These are phyloP conservation scores for Leptoxyphium fumago DNA, from an alignment of 2,329 filamentous ascomycete genomes.

Conservation along the genomic window DNA sequence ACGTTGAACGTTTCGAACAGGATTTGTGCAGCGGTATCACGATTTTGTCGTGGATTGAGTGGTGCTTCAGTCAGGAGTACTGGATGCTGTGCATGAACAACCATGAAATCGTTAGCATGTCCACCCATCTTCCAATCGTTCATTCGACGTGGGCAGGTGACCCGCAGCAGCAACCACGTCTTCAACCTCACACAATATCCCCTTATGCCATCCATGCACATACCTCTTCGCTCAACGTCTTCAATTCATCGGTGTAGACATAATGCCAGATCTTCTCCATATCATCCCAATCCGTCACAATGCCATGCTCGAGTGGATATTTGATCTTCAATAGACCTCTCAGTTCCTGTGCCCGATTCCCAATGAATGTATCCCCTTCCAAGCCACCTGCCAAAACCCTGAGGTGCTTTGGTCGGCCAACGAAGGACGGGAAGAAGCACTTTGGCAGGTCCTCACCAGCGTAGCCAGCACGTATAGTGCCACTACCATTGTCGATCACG, in stretches of 20 bases:
- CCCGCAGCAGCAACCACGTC: not conserved
- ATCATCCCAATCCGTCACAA: conserved; percentile 98
- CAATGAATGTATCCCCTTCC: conserved; percentile 95
- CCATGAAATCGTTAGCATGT: conserved; percentile 3
- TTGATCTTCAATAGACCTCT: conserved; percentile 87
- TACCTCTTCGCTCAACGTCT: conserved; percentile 93
- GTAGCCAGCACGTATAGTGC: conserved; percentile 92
- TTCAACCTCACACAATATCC: not conserved
- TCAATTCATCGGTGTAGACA: conserved; percentile 88
- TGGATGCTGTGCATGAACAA: conserved; percentile 49
- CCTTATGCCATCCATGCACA: conserved; percentile 1
- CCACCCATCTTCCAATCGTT: not conserved
- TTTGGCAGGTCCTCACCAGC: conserved; percentile 91
- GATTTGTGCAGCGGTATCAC: conserved; percentile 91
- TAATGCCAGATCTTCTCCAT: conserved; percentile 99
- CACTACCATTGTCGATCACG: conserved; percentile 96
- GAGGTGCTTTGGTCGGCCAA: conserved; percentile 88
- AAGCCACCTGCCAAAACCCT: conserved; percentile 90
- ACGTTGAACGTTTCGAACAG: conserved; percentile 99
- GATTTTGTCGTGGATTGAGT: conserved; percentile 86
- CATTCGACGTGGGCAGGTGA: not conserved
- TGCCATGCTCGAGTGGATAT: conserved; percentile 92
- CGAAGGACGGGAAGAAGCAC: conserved; percentile 94
- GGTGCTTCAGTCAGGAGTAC: conserved; percentile 93
- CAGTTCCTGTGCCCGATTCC: conserved; percentile 77